Percentiles rank a stretch among this genome's conserved stretches.
Conservation (phyloP, 495 filamentous ascomycete species). For the Aspergillus taichungensis region DNA sequence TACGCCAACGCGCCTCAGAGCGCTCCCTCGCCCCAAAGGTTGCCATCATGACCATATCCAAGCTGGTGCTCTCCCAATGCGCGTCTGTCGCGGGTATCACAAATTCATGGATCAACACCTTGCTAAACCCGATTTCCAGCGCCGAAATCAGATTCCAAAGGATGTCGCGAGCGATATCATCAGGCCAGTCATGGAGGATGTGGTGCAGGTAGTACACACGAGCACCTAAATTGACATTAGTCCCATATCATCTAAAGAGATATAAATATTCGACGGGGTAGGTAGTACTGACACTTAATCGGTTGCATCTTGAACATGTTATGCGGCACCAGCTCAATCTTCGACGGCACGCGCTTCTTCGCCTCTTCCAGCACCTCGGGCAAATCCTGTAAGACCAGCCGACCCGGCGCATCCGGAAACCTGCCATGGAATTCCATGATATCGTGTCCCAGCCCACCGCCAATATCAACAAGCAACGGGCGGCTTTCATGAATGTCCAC, state of each 20-base stretch:
- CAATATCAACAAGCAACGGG: constrained; percentile 45
- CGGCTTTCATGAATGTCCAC: constrained; percentile 3
- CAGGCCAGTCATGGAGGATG: constrained; percentile 42
- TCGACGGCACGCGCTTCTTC: constrained; percentile 3
- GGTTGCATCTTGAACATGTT: constrained; percentile 42
- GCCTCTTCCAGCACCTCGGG: constrained; percentile 10
- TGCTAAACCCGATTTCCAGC: constrained; percentile 28
- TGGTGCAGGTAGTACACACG: constrained; percentile 30
- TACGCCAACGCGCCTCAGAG: constrained; percentile 16
- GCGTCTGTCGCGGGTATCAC: constrained; percentile 15
- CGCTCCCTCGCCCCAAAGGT: constrained; percentile 13
- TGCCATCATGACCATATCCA: constrained; percentile 22
- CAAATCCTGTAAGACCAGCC: constrained; percentile 33
- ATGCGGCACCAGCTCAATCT: constrained; percentile 34
- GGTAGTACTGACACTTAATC: constrained; percentile 32
- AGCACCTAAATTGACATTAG: constrained; percentile 17
- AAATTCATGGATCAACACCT: constrained; percentile 30
- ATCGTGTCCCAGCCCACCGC: constrained; percentile 44
- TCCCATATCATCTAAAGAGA: too few species aligned
- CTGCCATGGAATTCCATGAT: constrained; percentile 32
- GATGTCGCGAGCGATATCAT: constrained; percentile 30
- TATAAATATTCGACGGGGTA: not conserved
- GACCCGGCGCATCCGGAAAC: constrained; percentile 22
- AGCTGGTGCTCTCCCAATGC: constrained; percentile 15
- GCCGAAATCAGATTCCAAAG: constrained; percentile 22